These are phyloP conservation scores for Canariomyces notabilis DNA, from an alignment of 2,329 filamentous ascomycete genomes.

Conservation along the genomic window DNA sequence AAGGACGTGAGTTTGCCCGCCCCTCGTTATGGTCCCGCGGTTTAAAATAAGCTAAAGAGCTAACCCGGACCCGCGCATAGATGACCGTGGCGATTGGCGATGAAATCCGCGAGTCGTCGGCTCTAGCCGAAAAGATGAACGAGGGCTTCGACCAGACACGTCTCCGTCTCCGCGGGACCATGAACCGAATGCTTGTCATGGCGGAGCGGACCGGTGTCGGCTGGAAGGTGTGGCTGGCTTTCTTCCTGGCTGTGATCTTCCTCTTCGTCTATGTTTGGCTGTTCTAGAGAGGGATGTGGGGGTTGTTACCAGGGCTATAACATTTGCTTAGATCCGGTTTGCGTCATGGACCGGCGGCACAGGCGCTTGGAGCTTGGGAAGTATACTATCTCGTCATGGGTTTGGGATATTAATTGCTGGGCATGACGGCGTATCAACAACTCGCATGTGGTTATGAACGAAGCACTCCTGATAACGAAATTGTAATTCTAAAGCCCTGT, in stretches of 20 bases:
- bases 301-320: neutral
- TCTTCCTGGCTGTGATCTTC: constrained; percentile 76
- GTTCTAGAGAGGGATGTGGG: constrained; percentile 46
- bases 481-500: constrained; percentile 14
- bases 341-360: constrained; percentile 2
- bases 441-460: constrained; percentile 9
- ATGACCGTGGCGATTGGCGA: constrained; percentile 91
- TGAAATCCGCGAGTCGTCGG: constrained; percentile 86
- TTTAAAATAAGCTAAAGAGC: constrained; percentile 6
- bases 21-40: constrained; percentile 1
- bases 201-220: constrained; percentile 89
- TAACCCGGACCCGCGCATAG: constrained; percentile 37
- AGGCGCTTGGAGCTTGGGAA: constrained; percentile 14
- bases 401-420: constrained; percentile 4
- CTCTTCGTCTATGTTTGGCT: constrained; percentile 93
- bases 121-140: constrained; percentile 92
- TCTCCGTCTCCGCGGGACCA: constrained; percentile 76
- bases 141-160: constrained; percentile 85
- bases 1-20: constrained; percentile 68
- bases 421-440: constrained; percentile 3
- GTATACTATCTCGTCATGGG: constrained; percentile 8
- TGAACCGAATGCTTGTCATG: constrained; percentile 97
- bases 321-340: neutral
- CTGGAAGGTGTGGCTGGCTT: constrained; percentile 89
- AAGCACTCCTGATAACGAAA: constrained; percentile 4